phyloP scores from a whole-genome alignment of 768 basidiomycete species.

The Suillus subluteus region DNA sequence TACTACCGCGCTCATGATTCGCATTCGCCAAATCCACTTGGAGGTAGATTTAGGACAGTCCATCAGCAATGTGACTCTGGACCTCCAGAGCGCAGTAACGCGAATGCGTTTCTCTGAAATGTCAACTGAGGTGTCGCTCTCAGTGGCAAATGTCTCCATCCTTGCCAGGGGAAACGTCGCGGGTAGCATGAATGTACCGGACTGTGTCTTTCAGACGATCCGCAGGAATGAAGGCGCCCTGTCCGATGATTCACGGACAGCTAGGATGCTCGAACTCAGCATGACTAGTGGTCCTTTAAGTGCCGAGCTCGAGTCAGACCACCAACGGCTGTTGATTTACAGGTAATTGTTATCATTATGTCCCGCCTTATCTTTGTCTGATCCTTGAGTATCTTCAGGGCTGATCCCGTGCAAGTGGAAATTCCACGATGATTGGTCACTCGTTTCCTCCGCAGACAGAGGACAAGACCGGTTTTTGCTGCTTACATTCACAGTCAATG shows the following conservation, averaged over 20 bases:
- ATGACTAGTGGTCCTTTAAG: slow-evolving; percentile 75
- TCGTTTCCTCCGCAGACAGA: slow-evolving; percentile 42
- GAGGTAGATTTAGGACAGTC: slow-evolving; percentile 86
- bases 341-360: slow-evolving; percentile 49
- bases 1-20: slow-evolving; percentile 65
- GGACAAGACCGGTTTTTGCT: slow-evolving; percentile 56
- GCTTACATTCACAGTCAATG: slow-evolving; percentile 75
- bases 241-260: slow-evolving; percentile 35
- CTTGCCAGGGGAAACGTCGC: slow-evolving; percentile 71
- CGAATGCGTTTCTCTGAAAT: slow-evolving; percentile 67
- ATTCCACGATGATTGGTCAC: slow-evolving; percentile 86
- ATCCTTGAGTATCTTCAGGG: slow-evolving; percentile 43
- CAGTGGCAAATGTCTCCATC: slow-evolving; percentile 56
- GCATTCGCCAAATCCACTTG: slow-evolving; percentile 72
- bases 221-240: slow-evolving; percentile 53
- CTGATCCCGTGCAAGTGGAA: slow-evolving; percentile 75
- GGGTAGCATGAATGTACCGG: slow-evolving; percentile 65
- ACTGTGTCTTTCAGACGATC: slow-evolving; percentile 76
- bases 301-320: slow-evolving; percentile 73
- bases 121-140: slow-evolving; percentile 66
- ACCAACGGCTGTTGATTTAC: slow-evolving; percentile 73
- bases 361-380: not conserved
- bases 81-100: slow-evolving; percentile 64
- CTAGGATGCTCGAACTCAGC: slow-evolving; percentile 69
- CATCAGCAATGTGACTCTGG: slow-evolving; percentile 71